These are phyloP conservation scores for Rhodotorula sp. DNA, from an alignment of 1,284 basidiomycete genomes.

Conservation along the genomic window DNA sequence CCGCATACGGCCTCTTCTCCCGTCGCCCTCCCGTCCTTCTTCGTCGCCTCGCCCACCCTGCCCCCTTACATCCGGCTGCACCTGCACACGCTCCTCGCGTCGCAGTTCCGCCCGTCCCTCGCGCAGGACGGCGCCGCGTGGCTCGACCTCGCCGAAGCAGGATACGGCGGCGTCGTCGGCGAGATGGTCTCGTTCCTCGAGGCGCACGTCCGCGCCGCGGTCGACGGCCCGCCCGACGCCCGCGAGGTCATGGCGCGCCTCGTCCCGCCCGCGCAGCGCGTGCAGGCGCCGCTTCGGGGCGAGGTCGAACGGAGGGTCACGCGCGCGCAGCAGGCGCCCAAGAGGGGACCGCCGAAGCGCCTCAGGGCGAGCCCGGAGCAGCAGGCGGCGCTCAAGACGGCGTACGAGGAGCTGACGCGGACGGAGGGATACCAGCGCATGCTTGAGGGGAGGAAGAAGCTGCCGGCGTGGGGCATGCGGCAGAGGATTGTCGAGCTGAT, in stretches of 20 bases:
- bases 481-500: slow-evolving; percentile 67
- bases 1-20: slow-evolving; percentile 25
- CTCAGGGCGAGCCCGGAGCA: slow-evolving; percentile 54
- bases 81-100: slow-evolving; percentile 62
- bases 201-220: slow-evolving; percentile 64
- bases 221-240: slow-evolving; percentile 72
- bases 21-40: slow-evolving; percentile 68
- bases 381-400: slow-evolving; percentile 59
- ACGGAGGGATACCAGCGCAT: slow-evolving; percentile 63
- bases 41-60: slow-evolving; percentile 68
- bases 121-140: slow-evolving; percentile 54
- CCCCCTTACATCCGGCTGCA: slow-evolving; percentile 84
- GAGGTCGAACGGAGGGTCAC: slow-evolving; percentile 22
- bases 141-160: slow-evolving; percentile 62
- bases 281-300: background rate
- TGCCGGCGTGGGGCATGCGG: slow-evolving; percentile 75
- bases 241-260: slow-evolving; percentile 65
- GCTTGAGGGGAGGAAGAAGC: slow-evolving; percentile 60
- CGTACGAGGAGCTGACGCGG: slow-evolving; percentile 51
- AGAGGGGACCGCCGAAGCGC: slow-evolving; percentile 41
- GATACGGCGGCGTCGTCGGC: slow-evolving; percentile 71
- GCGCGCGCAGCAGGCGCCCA: slow-evolving; percentile 48
- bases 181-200: slow-evolving; percentile 74
- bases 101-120: slow-evolving; percentile 32
- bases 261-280: slow-evolving; percentile 12